phyloP scores from a whole-genome alignment of 495 filamentous ascomycete species.

The Talaromyces trachyspermus region DNA sequence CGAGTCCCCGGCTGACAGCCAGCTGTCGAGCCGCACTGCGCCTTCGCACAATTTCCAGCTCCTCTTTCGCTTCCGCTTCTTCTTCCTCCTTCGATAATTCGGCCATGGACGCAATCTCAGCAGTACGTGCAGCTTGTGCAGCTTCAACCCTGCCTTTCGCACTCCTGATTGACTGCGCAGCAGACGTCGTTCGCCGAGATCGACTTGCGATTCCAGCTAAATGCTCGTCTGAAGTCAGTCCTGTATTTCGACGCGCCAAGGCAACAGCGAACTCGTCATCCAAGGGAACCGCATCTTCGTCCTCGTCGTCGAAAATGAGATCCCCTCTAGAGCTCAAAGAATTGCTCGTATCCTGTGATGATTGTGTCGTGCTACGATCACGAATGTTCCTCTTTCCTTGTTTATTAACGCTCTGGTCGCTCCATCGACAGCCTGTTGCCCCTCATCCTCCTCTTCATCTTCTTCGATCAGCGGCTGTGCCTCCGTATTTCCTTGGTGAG shows the following conservation, averaged over 20 bases:
- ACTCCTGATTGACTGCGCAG: constrained; percentile 30
- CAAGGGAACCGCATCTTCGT: constrained; percentile 83
- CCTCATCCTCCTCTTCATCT: constrained; percentile 41
- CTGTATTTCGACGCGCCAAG: constrained; percentile 59
- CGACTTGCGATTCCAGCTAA: constrained; percentile 61
- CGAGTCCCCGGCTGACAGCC: constrained; percentile 62
- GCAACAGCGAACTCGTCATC: constrained; percentile 88
- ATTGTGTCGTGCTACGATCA: constrained; percentile 70
- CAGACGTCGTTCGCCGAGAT: constrained; percentile 51
- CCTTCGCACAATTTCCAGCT: constrained; percentile 59
- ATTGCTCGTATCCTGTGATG: constrained; percentile 77
- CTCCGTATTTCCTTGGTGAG: constrained; percentile 30
- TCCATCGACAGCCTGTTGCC: constrained; percentile 18
- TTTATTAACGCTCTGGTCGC: background rate
- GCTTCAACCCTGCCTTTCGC: constrained; percentile 13
- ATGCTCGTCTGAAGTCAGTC: constrained; percentile 56
- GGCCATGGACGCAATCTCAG: constrained; percentile 49
- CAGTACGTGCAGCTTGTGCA: constrained; percentile 18
- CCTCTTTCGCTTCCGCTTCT: constrained; percentile 56
- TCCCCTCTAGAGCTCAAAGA: constrained; percentile 91
- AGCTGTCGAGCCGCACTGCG: constrained; percentile 64
- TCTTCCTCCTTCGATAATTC: constrained; percentile 77
- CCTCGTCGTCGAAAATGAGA: constrained; percentile 89
- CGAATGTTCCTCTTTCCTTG: constrained; percentile 39
- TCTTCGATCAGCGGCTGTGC: constrained; percentile 66